Conservation (phyloP, 2,329 filamentous ascomycete genomes). For the Cordyceps pruinosa region DNA sequence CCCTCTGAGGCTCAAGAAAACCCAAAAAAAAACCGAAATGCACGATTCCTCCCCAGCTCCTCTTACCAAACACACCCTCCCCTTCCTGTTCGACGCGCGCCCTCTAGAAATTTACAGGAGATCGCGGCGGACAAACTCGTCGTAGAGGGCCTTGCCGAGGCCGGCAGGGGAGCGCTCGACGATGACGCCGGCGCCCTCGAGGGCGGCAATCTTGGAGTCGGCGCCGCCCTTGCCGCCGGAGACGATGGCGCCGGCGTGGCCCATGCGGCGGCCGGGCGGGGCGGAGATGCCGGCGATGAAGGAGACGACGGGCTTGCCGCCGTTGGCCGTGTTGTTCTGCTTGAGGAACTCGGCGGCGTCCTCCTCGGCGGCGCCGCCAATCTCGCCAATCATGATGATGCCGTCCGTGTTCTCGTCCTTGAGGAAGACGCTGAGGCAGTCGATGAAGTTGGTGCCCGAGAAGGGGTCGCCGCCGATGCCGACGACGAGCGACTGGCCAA, state of each 20-base stretch:
- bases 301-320: slow-evolving; percentile 86
- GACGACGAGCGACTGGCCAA: slow-evolving; percentile 96
- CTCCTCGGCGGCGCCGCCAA: slow-evolving; percentile 95
- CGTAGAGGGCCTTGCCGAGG: slow-evolving; percentile 88
- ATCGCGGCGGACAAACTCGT: slow-evolving; percentile 93
- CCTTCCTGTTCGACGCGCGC: background rate
- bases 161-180: slow-evolving; percentile 91
- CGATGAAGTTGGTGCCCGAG: slow-evolving; percentile 98
- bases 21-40: background rate
- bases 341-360: slow-evolving; percentile 95
- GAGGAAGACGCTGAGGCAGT: slow-evolving; percentile 96
- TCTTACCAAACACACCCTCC: background rate
- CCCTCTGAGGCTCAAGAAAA: background rate
- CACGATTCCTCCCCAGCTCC: background rate
- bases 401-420: slow-evolving; percentile 94
- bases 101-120: slow-evolving; percentile 61
- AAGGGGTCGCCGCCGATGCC: slow-evolving; percentile 98
- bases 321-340: slow-evolving; percentile 79
- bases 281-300: slow-evolving; percentile 99
- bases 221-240: slow-evolving; percentile 96
- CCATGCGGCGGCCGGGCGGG: slow-evolving; percentile 93
- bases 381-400: slow-evolving; percentile 99
- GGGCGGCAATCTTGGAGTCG: slow-evolving; percentile 94
- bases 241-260: slow-evolving; percentile 96
- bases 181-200: slow-evolving; percentile 88